Evolutionary conservation across 768 basidiomycete genomes (phyloP), one percentile per base, ranked within the genome.

Genomic region (Xerocomellus dryophilus): DNA sequence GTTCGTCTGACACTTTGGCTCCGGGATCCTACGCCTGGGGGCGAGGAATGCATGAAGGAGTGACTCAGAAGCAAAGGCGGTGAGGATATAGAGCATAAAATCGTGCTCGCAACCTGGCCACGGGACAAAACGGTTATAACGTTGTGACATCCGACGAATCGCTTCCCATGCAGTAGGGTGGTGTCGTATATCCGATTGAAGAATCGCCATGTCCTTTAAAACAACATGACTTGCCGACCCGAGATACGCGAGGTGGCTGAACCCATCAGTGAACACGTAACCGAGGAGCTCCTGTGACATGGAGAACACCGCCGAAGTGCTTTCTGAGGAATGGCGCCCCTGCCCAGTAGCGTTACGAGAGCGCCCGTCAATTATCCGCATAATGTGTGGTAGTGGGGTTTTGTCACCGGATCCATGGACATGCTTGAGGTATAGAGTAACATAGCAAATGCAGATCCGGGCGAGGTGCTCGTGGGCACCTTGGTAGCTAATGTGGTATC

Each of bases 1-100:
- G 17, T 59, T 59, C 14, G 47, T 53, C 34, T 17, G 39, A 23
- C 51, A 2, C 25, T 18, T 47, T 18, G 36, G 17, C 15, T 32
- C 15, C n/a, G 41, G 7, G 17, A 41, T 3, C 1, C 18, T 43
- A 10, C 10, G 23, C 2, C 9, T 6, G 21, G 6, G 35, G 11
- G 34, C 38, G 8, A 62, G 50, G 21, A 48, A 55, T 3, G 39
- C 42, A 10, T 23, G 38, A 14, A 61, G 43, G 2, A 58, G 57
- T 2, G 44, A 34, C 7, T 21, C 32, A 10, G 60, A 41, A 38
- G 21, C 42, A 21, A 50, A 57, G 9, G 44, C 27, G 2, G 12
- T 38, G 10, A 61, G 60, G n/a, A 61, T 10, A 8, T 47, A 61
- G 11, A 38, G 11, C 21, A 53, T 34, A 41, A 57, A 43, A 50